Percentiles rank a stretch among this genome's conserved stretches.
Conservation (phyloP, 768 basidiomycete species). For the Russula olivacea region DNA sequence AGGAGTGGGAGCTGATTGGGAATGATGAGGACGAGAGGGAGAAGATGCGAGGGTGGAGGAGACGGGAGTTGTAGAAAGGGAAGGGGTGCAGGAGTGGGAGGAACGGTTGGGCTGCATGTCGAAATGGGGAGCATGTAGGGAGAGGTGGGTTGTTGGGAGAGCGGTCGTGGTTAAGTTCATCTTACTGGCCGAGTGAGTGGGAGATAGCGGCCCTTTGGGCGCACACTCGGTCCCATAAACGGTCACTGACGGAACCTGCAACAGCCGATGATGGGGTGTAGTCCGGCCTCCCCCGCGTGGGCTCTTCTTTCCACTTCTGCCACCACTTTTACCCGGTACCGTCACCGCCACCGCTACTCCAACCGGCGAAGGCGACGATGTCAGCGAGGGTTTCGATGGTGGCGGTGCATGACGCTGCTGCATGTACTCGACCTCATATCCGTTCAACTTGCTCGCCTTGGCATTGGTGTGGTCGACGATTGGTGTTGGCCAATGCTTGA, state of each 20-base stretch:
- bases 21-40: slow-evolving; percentile 34
- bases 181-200: slow-evolving; percentile 27
- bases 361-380: slow-evolving; percentile 26
- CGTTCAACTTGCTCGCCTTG: slow-evolving; percentile 31
- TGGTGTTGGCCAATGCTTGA: slow-evolving; percentile 60
- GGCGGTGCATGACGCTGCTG: slow-evolving; percentile 23
- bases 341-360: slow-evolving; percentile 7
- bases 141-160: slow-evolving; percentile 55
- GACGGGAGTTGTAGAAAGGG: background rate
- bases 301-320: slow-evolving; percentile 7
- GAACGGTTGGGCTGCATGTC: slow-evolving; percentile 57
- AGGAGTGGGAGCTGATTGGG: slow-evolving; percentile 30
- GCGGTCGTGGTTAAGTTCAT: slow-evolving; percentile 42
- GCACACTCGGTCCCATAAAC: slow-evolving; percentile 32
- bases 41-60: slow-evolving; percentile 4
- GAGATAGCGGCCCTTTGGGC: slow-evolving; percentile 43
- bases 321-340: background rate
- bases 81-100: slow-evolving; percentile 19
- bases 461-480: slow-evolving; percentile 51
- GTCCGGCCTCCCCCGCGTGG: slow-evolving; percentile 10
- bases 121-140: slow-evolving; percentile 82
- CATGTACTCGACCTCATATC: slow-evolving; percentile 30
- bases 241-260: slow-evolving; percentile 22
- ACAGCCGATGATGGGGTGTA: slow-evolving; percentile 13
- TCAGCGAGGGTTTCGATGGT: slow-evolving; percentile 24